Conservation (phyloP, 2,329 filamentous ascomycete genomes). For the Penicillium rolfsii region DNA sequence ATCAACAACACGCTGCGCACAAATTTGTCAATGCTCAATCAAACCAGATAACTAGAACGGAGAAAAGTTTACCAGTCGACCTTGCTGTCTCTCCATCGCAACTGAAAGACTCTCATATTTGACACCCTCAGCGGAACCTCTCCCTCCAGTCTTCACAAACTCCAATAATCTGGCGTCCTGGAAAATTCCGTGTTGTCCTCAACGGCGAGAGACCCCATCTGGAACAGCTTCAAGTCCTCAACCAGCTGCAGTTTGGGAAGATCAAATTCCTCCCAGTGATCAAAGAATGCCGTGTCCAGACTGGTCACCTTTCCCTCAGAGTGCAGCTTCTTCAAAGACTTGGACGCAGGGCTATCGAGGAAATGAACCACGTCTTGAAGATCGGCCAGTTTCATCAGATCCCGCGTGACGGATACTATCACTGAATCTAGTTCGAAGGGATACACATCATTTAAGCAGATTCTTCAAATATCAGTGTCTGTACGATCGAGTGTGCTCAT, state of each 20-base stretch:
- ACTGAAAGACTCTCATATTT: slow-evolving; percentile 32
- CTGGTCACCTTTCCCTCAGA: slow-evolving; percentile 30
- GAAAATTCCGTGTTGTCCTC: slow-evolving; percentile 48
- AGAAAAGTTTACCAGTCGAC: slow-evolving; percentile 19
- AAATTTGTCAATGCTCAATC: background rate
- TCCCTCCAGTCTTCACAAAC: slow-evolving; percentile 41
- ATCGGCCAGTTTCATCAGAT: slow-evolving; percentile 41
- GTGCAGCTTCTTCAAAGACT: slow-evolving; percentile 35
- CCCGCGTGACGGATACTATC: slow-evolving; percentile 36
- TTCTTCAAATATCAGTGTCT: background rate
- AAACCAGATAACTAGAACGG: background rate
- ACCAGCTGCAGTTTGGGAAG: slow-evolving; percentile 40
- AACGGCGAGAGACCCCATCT: slow-evolving; percentile 37
- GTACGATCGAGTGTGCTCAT: background rate
- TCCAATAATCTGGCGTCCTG: slow-evolving; percentile 48
- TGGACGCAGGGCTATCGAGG: slow-evolving; percentile 37
- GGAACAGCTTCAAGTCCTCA: slow-evolving; percentile 40
- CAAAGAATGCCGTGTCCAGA: slow-evolving; percentile 45
- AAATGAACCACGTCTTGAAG: slow-evolving; percentile 39
- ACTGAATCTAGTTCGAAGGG: slow-evolving; percentile 41
- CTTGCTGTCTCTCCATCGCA: slow-evolving; percentile 8
- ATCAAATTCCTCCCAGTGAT: slow-evolving; percentile 44
- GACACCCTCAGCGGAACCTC: slow-evolving; percentile 17
- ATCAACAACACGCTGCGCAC: slow-evolving; percentile 25
- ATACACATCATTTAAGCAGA: slow-evolving; percentile 35